A percentile compares a stretch with the other conserved stretches of the same genome.
Conservation (phyloP, 768 basidiomycete genomes). For the Lentinula sp. region DNA sequence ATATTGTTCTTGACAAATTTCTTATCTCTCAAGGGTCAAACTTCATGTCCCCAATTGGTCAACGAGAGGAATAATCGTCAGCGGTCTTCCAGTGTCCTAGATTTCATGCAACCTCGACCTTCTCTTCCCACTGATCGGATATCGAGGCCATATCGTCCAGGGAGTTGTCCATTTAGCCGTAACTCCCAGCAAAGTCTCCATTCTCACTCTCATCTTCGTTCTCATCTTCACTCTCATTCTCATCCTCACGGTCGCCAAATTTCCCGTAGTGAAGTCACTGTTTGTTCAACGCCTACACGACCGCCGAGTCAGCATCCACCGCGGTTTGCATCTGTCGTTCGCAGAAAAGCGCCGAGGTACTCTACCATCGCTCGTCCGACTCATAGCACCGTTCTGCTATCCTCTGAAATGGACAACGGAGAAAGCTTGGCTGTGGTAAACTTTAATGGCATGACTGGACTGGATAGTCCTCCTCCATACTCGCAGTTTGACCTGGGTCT, state of each 20-base stretch:
- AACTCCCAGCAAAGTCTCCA: neutral
- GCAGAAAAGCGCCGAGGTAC: neutral
- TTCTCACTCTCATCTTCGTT: no score
- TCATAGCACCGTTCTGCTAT: neutral
- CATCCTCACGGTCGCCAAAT: neutral
- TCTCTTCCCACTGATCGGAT: neutral
- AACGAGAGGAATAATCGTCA: no score
- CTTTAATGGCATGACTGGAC: no score
- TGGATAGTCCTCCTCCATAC: neutral
- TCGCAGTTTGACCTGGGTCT: neutral
- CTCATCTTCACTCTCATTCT: neutral
- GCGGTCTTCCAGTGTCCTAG: neutral
- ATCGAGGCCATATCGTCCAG: neutral
- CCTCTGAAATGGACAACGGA: no score
- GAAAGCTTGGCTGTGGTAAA: no score
- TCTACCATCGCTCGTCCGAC: slow-evolving; percentile 2
- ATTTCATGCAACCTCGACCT: neutral
- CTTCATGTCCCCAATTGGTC: neutral
- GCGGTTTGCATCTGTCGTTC: neutral
- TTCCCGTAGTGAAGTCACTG: neutral
- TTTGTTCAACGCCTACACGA: no score
- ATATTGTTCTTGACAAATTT: no score
- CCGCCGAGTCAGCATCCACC: neutral
- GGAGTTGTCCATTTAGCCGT: neutral
- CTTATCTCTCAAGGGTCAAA: no score